Evolutionary conservation across 2,329 filamentous ascomycete genomes (phyloP), one percentile per base, ranked within the genome.

Genomic region (Colletotrichum sp.): DNA sequence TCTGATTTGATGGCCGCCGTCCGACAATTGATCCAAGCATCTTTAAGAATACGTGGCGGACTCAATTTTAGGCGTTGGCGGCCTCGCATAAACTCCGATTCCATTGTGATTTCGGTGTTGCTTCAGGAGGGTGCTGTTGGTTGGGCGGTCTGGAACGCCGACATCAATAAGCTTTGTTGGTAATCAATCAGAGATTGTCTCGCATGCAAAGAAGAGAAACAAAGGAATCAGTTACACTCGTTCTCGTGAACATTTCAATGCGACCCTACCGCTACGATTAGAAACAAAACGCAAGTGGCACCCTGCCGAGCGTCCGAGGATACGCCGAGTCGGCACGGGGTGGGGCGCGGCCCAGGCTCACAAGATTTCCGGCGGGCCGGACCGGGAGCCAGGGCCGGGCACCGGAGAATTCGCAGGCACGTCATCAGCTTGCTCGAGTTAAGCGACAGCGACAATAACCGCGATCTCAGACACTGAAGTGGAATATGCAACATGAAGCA

Each of bases 31-130:
- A 52, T 0, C n/a, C 3, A 52, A 21, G 10, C 3, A 21, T 52
- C n/a, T 13, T 5, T 2, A 13, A 21, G 0, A 1, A 24, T 52
- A 21, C 44, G 0, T 21, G 6, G 12, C 10, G 1, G 16, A 52
- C 3, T 21, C n/a, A 13, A 12, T 52, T 21, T 1, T 12, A 24
- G n/a, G 18, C 0, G 44, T 13, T 13, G 44, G n/a, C 1, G 44
- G n/a, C 44, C 44, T 52, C 10, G 44, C 44, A 7, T 52, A 24
- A 52, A 52, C 44, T 21, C 8, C 7, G n/a, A 21, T 13, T 52
- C 0, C 8, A 7, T 0, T 52, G n/a, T 52, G 6, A 21, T 52
- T 52, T 21, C 0, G 12, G 6, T 21, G n/a, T 7, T 52, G 8
- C 44, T 24, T 21, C 44, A 21, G n/a, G 0, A 21, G 3, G n/a